Evolutionary conservation across 2,329 filamentous ascomycete genomes (phyloP).

Genomic region (Colletotrichum spinosum): DNA sequence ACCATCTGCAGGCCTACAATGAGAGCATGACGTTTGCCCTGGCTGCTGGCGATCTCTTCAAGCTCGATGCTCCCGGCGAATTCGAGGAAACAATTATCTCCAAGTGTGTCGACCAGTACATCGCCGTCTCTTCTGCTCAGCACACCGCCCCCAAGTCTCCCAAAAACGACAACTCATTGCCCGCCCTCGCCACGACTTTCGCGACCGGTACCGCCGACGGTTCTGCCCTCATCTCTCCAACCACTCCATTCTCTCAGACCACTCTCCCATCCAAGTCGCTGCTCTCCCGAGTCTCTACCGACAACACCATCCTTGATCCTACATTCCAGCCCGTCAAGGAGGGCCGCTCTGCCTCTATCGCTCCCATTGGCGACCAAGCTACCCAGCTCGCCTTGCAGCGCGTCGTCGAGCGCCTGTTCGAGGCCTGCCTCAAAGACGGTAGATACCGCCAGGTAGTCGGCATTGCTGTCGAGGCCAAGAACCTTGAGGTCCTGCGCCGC

Average conservation of each 20-base stretch:
- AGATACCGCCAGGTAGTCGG: conserved; percentile 96
- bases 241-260: conserved; percentile 94
- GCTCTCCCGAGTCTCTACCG: conserved; percentile 82
- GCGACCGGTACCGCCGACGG: conserved; percentile 74
- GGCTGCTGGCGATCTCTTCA: conserved; percentile 93
- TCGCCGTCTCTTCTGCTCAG: conserved; percentile 74
- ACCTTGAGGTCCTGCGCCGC: conserved; percentile 85
- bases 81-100: conserved; percentile 99
- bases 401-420: conserved; percentile 90
- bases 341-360: conserved; percentile 69
- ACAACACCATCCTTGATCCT: conserved; percentile 71
- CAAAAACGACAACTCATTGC: conserved; percentile 59
- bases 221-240: conserved; percentile 83
- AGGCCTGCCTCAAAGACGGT: conserved; percentile 86
- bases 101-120: conserved; percentile 98
- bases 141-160: conserved; percentile 59
- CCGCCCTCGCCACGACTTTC: conserved; percentile 86
- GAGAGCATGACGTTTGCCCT: conserved; percentile 99
- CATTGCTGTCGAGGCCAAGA: conserved; percentile 94
- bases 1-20: conserved; percentile 98
- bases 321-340: conserved; percentile 67
- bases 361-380: conserved; percentile 73
- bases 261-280: conserved; percentile 94
- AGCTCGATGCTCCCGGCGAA: conserved; percentile 89
- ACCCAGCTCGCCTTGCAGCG: conserved; percentile 84